Base-by-base conservation (phyloP, 805 yeast species). In the Sugiyamaella qingdaonensis region DNA sequence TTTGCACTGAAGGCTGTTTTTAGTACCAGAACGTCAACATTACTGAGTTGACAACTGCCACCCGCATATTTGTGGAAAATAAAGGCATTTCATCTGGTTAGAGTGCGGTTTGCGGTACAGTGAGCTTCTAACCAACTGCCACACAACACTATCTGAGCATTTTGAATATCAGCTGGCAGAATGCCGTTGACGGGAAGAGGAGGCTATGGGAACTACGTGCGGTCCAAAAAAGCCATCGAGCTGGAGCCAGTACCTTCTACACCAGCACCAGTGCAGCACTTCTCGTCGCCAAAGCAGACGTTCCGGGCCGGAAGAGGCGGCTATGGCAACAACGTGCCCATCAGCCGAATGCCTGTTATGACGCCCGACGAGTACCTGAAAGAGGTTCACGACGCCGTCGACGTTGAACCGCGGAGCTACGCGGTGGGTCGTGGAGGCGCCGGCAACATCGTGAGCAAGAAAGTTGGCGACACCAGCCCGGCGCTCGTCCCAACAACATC, bases 301-400 rank as follows among this genome's bases (percentile, higher is more conserved):
- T 69, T 68, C 58, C 60, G 63, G 24, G 60, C 70, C 24, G 73
- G 73, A 29, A 62, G 73, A 21, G 73, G 73, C n/a, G 73, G 73
- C 39, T 68, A 62, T 39, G 73, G 73, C 11, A 69, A 69, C 61
- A 60, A 62, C 18, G 62, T 67, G 24, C 60, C 67, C 3, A 65
- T 69, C 19, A 50, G 59, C 19, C 57, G 64, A 32, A 58, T 66
- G 60, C 56, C 60, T 27, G 48, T 63, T 18, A 49, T 55, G 59
- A 54, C 72, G 2, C 69, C 71, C 2, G 60, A 63, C 16, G 68
- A 70, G 56, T 66, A 68, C 42, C 59, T 69, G 11, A 45, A 59
- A 33, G 71, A 69, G 51, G 70, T 64, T 42, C 60, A 67, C 54
- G 46, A 62, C 31, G 71, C 68, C 18, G 48, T 60, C 41, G 61